Evolutionary conservation across 1,139 yeast species (phyloP), one percentile per base, ranked within the genome.

Genomic region (Candida albicans): DNA sequence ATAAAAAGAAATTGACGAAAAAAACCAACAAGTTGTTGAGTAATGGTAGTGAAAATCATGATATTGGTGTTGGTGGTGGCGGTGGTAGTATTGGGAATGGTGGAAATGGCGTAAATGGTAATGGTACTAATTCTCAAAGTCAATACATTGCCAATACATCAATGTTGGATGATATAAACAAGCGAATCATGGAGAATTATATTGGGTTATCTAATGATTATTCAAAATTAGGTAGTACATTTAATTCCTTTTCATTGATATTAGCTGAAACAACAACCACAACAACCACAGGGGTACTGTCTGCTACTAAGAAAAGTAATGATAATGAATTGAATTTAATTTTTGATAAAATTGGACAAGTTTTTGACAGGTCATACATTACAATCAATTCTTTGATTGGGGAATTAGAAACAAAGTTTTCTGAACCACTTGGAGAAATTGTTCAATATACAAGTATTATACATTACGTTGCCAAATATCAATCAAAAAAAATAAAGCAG

Each of bases 381-480:
- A 75, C 87, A 11, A 74, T 89, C 33, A 87, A 84, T 50, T 73
- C 81, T 4, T 70, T 91, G 18, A 82, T 85, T n/a, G 77, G 81
- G 33, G 79, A 81, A 37, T 68, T 91, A 37, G 83, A 87, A 49
- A 79, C 88, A 8, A 80, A 82, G 43, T 84, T 90, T 53, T 78
- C 88, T 33, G 98, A 91, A 58, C 96, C 96, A 4, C 68, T 91
- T 29, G 83, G 87, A 6, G 97, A 91, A 58, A 79, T 87, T 13
- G 90, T 86, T 11, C 89, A 87, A 55, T 82, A 85, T 63, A 81
- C 95, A 0, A 73, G 75, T 5, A 83, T 85, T 0, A 79, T 86
- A 1, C 76, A 86, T 39, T 77, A 80, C 36, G 79, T 91, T 12
- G 73, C 85, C 39, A 84, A 82, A 55, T 91, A 78, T 59, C 81